A percentile compares a stretch with the other conserved stretches of the same genome.
Evolutionary conservation across 352 stramenopile genomes (phyloP).

Genomic region (Pythium plurisporium): DNA sequence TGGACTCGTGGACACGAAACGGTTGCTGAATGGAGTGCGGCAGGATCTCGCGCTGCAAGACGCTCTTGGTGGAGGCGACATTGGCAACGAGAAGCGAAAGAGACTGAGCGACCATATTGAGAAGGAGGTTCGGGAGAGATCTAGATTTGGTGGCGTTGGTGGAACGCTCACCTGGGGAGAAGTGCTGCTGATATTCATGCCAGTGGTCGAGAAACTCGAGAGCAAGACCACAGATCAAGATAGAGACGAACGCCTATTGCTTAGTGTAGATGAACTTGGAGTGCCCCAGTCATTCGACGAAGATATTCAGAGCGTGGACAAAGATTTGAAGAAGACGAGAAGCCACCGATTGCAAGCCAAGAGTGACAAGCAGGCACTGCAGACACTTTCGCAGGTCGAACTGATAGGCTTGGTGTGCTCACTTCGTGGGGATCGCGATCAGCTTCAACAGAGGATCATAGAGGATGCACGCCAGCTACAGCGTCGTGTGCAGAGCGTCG

Average conservation of each 20-base stretch:
- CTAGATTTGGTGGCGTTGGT: constrained; percentile 9
- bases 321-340: background rate
- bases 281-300: constrained; percentile 5
- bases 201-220: constrained; percentile 13
- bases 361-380: constrained; percentile 20
- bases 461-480: constrained; percentile 42
- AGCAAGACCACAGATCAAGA: background rate
- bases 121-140: constrained; percentile 25
- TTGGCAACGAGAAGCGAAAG: constrained; percentile 18
- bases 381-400: constrained; percentile 35
- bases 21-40: constrained; percentile 37
- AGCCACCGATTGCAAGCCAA: background rate
- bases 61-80: constrained; percentile 27
- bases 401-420: constrained; percentile 35
- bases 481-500: constrained; percentile 31
- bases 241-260: background rate
- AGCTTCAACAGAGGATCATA: constrained; percentile 33
- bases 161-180: constrained; percentile 72
- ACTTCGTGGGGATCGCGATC: constrained; percentile 38
- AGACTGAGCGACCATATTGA: constrained; percentile 45
- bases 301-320: background rate
- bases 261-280: background rate
- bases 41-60: constrained; percentile 29
- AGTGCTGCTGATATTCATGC: constrained; percentile 68
- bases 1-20: constrained; percentile 34